These are phyloP conservation scores for Geum urbanum DNA, from an alignment of 306 rosid genomes.

Conservation along the genomic window DNA sequence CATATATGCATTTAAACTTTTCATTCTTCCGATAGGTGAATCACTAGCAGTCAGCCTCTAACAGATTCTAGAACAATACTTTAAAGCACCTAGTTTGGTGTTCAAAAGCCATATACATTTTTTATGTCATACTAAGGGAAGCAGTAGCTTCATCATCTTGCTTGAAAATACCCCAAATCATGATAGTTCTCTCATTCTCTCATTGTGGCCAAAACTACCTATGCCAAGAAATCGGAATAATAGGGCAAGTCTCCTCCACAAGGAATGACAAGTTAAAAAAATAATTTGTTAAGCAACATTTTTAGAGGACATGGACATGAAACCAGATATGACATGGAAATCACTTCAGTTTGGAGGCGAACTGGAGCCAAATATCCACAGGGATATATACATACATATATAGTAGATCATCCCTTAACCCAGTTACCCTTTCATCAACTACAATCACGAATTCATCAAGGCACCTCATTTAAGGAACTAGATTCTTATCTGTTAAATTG, in stretches of 20 bases:
- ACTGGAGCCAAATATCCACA: no score
- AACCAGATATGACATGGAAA: no score
- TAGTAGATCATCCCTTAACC: no score
- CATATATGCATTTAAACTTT: not conserved
- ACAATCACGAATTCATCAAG: no score
- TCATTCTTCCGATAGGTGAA: not conserved
- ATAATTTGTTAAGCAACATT: no score
- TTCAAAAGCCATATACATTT: not conserved
- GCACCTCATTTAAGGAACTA: no score
- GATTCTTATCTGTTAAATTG: no score
- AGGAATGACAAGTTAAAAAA: not conserved
- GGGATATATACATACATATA: no score
- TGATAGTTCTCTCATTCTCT: not conserved
- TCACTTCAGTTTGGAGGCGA: no score
- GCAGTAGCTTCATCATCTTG: not conserved
- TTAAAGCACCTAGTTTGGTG: not conserved
- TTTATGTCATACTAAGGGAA: not conserved
- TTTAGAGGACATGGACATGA: not conserved
- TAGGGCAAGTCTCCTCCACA: not conserved
- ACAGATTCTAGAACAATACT: not conserved
- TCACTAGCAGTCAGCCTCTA: not conserved
- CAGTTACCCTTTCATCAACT: no score
- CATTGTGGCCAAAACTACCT: not conserved
- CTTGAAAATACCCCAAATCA: not conserved
- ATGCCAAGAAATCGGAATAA: not conserved